Conservation (phyloP, 2,329 filamentous ascomycete species). For the Daldinia sp. region DNA sequence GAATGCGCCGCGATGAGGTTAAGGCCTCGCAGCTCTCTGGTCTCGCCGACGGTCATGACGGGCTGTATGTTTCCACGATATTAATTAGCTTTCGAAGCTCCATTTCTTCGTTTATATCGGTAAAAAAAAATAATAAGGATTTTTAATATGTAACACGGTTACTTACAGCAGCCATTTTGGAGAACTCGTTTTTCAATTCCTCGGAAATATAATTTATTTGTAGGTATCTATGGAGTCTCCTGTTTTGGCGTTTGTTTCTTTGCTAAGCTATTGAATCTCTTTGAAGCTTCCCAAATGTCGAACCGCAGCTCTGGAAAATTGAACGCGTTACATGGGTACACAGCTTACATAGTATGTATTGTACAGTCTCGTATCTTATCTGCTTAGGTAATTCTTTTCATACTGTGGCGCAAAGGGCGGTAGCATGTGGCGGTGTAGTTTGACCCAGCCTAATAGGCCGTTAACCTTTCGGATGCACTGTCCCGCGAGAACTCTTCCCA, state of each 20-base stretch:
- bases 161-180: conserved; percentile 64
- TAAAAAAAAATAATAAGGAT: background rate
- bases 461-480: background rate
- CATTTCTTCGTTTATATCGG: background rate
- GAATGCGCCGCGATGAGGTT: conserved; percentile 99
- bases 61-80: conserved; percentile 51
- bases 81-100: conserved; percentile 29
- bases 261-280: conserved; percentile 18
- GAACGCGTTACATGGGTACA: conserved; percentile 22
- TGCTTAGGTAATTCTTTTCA: background rate
- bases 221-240: conserved; percentile 2
- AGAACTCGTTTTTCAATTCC: conserved; percentile 11
- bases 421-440: background rate
- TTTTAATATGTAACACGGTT: background rate
- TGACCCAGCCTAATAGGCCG: too few relatives aligned
- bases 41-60: conserved; percentile 85
- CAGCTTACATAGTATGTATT: background rate
- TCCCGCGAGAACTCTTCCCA: background rate
- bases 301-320: conserved; percentile 28
- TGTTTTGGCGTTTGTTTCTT: conserved; percentile 15
- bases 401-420: background rate
- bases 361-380: conserved; percentile 12
- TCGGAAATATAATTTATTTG: background rate
- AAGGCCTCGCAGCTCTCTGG: conserved; percentile 92
- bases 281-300: conserved; percentile 8